A percentile compares a stretch with the other conserved stretches of the same genome.
Evolutionary conservation across 169 alveolate genomes (phyloP).

Genomic region (Amoebophrya sp.): DNA sequence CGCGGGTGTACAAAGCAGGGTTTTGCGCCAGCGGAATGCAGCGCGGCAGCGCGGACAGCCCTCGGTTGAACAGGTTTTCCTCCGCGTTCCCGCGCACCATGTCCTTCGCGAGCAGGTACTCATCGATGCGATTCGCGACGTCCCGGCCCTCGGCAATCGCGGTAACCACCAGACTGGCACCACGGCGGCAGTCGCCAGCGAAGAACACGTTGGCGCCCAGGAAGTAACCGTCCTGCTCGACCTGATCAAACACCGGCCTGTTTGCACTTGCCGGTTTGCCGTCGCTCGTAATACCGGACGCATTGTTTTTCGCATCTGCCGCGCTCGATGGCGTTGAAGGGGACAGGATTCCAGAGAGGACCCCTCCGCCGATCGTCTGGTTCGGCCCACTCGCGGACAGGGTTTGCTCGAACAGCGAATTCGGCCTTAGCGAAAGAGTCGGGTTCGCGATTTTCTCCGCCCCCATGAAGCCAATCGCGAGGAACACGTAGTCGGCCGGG

Average conservation of each 20-base stretch:
- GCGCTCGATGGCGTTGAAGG: no score
- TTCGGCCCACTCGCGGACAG: no score
- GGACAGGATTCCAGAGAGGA: no score
- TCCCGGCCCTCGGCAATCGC: slow-evolving; percentile 46
- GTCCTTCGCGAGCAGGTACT: slow-evolving; percentile 21
- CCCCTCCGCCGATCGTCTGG: no score
- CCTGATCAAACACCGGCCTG: no score
- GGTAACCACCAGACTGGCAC: slow-evolving; percentile 39
- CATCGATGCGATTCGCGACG: slow-evolving; percentile 38
- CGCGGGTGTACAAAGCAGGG: neutral
- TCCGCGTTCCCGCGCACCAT: neutral
- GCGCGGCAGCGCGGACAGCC: neutral
- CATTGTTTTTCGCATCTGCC: no score
- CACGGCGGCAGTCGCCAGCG: slow-evolving; percentile 46
- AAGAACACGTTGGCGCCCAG: slow-evolving; percentile 24
- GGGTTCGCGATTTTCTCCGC: neutral
- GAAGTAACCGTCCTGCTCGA: neutral
- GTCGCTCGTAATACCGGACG: no score
- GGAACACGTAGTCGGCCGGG: neutral
- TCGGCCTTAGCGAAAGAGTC: neutral
- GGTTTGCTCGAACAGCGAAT: neutral
- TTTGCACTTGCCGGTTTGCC: no score
- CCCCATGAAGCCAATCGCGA: slow-evolving; percentile 20
- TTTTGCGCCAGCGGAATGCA: slow-evolving; percentile 1
- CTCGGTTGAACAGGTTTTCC: neutral